Evolutionary conservation across 306 rosid species (phyloP).

Genomic region (Sindora glabra): DNA sequence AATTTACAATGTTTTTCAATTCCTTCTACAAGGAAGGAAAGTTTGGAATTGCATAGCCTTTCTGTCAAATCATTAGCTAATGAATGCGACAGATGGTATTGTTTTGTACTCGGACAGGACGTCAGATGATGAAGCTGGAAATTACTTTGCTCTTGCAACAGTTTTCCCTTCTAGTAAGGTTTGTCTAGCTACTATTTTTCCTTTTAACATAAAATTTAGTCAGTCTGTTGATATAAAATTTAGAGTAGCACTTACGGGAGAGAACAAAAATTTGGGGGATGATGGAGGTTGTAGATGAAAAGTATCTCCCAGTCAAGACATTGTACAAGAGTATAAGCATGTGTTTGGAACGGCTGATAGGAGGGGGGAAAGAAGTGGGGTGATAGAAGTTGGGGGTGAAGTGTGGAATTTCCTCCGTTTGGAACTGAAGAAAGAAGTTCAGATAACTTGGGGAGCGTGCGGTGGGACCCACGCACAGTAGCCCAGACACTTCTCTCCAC

Average conservation of each 20-base stretch:
- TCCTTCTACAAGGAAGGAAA: constrained; percentile 22
- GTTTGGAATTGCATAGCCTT: constrained; percentile 30
- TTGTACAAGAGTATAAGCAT: neutral
- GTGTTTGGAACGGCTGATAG: no score
- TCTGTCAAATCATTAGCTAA: constrained; percentile 58
- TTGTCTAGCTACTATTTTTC: constrained; percentile 4
- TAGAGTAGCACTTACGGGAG: neutral
- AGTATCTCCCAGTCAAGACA: neutral
- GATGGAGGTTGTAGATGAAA: neutral
- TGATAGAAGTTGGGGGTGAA: no score
- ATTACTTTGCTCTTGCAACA: constrained; percentile 65
- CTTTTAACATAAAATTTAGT: neutral
- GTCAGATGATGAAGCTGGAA: constrained; percentile 34
- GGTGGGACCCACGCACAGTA: no score
- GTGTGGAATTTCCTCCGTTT: no score
- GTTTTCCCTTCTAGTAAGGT: constrained; percentile 73
- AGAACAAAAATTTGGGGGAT: neutral
- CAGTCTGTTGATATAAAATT: neutral
- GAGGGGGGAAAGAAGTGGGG: no score
- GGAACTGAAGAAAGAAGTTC: no score
- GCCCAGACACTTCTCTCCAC: no score
- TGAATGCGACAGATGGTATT: constrained; percentile 41
- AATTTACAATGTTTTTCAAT: no score
- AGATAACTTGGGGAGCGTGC: no score
- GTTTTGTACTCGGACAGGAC: constrained; percentile 21